Evolutionary conservation across 371 early-diverging fungal genomes (phyloP).

Genomic region (Lichtheimia ramosa): DNA sequence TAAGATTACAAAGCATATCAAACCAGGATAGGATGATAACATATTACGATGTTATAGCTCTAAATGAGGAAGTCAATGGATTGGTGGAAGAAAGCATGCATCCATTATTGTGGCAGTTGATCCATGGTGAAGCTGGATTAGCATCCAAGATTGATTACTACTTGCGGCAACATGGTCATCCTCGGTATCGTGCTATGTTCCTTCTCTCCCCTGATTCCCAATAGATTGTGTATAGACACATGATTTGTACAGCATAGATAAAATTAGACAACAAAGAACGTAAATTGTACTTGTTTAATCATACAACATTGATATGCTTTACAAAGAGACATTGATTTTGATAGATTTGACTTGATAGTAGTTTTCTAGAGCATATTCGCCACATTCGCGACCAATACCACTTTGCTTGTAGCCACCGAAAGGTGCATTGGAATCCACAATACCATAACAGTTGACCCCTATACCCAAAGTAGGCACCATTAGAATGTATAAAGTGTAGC

Average conservation of each 20-base stretch:
- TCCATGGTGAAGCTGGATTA: constrained; percentile 28
- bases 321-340: constrained; percentile 1
- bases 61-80: constrained; percentile 8
- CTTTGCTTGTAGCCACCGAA: constrained; percentile 88
- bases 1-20: not conserved
- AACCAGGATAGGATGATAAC: not conserved
- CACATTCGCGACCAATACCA: constrained; percentile 81
- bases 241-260: too few species aligned
- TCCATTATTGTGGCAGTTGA: constrained; percentile 32
- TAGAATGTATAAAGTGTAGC: not conserved
- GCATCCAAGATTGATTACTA: constrained; percentile 14
- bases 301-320: not conserved
- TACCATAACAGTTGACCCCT: constrained; percentile 16
- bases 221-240: not conserved
- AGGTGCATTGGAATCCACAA: constrained; percentile 36
- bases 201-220: constrained; percentile 16
- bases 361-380: constrained; percentile 72
- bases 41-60: constrained; percentile 13
- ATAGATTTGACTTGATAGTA: constrained; percentile 43
- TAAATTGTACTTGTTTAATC: not conserved
- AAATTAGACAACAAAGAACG: not conserved
- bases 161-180: constrained; percentile 12
- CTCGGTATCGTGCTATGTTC: constrained; percentile 6
- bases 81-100: constrained; percentile 24
- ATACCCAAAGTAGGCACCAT: not conserved